Percentiles rank a stretch among this genome's conserved stretches.
Conservation (phyloP, 2,329 filamentous ascomycete species). For the Endoconidiophora polonica region DNA sequence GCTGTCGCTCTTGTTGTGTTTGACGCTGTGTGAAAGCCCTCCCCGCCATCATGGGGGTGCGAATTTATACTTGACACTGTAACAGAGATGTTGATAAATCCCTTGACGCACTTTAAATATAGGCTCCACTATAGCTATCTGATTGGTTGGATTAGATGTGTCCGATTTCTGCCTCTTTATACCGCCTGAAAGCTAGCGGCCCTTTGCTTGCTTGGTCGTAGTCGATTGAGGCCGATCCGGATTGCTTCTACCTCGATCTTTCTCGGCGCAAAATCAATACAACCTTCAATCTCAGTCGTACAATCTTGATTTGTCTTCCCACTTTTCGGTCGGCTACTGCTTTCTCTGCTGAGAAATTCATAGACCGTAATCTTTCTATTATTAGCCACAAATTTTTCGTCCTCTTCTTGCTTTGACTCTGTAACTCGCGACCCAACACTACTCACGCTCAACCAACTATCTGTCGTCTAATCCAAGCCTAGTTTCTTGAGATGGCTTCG, state of each 20-base stretch:
- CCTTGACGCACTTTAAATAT: slow-evolving; percentile 10
- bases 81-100: background rate
- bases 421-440: background rate
- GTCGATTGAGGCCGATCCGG: background rate
- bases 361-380: background rate
- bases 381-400: background rate
- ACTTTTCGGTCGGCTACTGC: background rate
- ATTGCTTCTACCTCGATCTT: background rate
- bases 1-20: background rate
- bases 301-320: background rate
- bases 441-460: background rate
- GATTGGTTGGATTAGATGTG: slow-evolving; percentile 1
- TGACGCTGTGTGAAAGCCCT: background rate
- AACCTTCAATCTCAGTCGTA: background rate
- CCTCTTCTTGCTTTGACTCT: background rate
- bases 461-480: background rate
- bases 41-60: slow-evolving; percentile 5
- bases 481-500: slow-evolving; percentile 21
- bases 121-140: slow-evolving; percentile 3
- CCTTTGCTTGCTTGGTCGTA: background rate
- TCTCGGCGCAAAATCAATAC: background rate
- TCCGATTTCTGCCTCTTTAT: slow-evolving; percentile 2
- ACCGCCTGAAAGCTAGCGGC: slow-evolving; percentile 7
- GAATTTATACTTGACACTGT: background rate
- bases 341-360: background rate